Evolutionary conservation across 768 basidiomycete genomes (phyloP).

Genomic region (Lentinula detonsa): DNA sequence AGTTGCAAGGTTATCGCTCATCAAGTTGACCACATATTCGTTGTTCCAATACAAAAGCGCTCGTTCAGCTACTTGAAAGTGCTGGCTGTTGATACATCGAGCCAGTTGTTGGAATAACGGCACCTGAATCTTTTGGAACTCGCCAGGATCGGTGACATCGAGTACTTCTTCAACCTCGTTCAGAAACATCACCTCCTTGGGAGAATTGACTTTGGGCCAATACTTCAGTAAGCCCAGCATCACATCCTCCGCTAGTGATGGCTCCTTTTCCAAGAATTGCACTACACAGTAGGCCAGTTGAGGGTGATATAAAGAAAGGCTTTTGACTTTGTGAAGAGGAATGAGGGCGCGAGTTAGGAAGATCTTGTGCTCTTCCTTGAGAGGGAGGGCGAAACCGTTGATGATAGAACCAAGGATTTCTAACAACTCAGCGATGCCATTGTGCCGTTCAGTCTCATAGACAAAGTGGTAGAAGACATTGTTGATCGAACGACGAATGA

Average conservation of each 20-base stretch:
- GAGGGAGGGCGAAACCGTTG: conserved; percentile 95
- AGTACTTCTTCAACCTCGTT: conserved; percentile 99
- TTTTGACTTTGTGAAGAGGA: conserved; percentile 97
- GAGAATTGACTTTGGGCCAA: conserved; percentile 99
- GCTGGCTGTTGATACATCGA: conserved; percentile 97
- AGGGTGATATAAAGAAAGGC: conserved; percentile 97
- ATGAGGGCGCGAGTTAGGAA: conserved; percentile 93
- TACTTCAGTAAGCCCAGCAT: conserved; percentile 93
- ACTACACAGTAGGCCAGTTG: conserved; percentile 99
- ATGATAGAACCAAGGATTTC: conserved; percentile 99
- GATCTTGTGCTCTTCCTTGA: conserved; percentile 98
- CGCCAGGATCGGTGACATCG: conserved; percentile 94
- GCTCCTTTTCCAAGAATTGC: conserved; percentile 97
- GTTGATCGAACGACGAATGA: conserved; percentile 98
- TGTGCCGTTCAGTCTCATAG: conserved; percentile 98
- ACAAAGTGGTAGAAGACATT: conserved; percentile 99
- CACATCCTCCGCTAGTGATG: conserved; percentile 88
- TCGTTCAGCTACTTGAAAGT: conserved; percentile 98
- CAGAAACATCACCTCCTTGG: conserved; percentile 99
- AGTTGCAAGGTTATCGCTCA: conserved; percentile 89
- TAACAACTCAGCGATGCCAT: conserved; percentile 95
- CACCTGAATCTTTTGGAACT: conserved; percentile 94
- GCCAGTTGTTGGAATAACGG: conserved; percentile 92
- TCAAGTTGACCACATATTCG: conserved; percentile 98
- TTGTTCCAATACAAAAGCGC: conserved; percentile 99